Conservation (phyloP, 805 yeast genomes). For the Starmerella powellii region DNA sequence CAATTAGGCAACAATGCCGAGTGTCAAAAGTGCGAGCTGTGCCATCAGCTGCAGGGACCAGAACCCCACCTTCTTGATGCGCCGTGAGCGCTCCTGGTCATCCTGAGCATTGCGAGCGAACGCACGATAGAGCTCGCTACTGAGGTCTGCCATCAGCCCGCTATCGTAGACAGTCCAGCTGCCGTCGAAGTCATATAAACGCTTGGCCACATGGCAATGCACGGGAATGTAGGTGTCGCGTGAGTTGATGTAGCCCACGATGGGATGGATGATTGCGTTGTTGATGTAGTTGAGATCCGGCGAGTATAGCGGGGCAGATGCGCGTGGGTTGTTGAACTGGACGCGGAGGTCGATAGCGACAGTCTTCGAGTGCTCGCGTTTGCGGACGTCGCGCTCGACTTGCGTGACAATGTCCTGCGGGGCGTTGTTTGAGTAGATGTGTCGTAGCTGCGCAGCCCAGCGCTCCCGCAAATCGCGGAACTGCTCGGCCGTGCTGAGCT, state of each 20-base stretch:
- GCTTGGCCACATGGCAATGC: slow-evolving; percentile 67
- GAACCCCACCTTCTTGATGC: slow-evolving; percentile 77
- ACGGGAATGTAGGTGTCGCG: slow-evolving; percentile 82
- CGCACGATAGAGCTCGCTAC: slow-evolving; percentile 79
- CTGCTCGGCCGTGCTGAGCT: slow-evolving; percentile 32
- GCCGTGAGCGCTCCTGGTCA: slow-evolving; percentile 58
- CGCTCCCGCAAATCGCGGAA: slow-evolving; percentile 32
- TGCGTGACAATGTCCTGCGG: slow-evolving; percentile 25
- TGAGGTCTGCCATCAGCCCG: slow-evolving; percentile 77
- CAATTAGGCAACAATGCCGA: slow-evolving; percentile 52
- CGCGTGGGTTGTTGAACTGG: slow-evolving; percentile 73
- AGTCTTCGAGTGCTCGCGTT: slow-evolving; percentile 36
- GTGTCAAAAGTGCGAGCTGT: slow-evolving; percentile 69
- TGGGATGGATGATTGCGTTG: slow-evolving; percentile 83
- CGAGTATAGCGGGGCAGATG: slow-evolving; percentile 76
- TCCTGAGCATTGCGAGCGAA: slow-evolving; percentile 81
- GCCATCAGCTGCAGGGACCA: slow-evolving; percentile 82
- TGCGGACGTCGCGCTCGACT: slow-evolving; percentile 24
- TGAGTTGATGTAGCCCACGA: slow-evolving; percentile 88
- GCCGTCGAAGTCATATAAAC: slow-evolving; percentile 76
- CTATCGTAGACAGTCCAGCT: slow-evolving; percentile 95
- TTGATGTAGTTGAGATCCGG: slow-evolving; percentile 84
- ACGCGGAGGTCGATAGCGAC: slow-evolving; percentile 71
- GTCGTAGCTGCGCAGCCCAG: slow-evolving; percentile 28
- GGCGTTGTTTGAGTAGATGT: slow-evolving; percentile 6